Evolutionary conservation across 1,139 yeast species (phyloP), one percentile per base, ranked within the genome.

Genomic region (Yamadazyma taylorii): DNA sequence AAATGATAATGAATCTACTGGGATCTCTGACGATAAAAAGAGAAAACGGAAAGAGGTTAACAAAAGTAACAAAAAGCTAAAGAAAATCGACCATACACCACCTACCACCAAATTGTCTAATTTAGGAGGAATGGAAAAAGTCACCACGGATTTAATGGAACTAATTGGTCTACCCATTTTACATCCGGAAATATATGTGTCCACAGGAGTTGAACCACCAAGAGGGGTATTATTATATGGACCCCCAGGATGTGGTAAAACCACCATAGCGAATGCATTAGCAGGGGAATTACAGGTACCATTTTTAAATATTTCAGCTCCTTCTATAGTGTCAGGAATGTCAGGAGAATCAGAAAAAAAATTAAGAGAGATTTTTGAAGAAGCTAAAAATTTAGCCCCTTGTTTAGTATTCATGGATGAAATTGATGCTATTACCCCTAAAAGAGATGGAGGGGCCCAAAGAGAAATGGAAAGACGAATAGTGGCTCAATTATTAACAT

Each of bases 221-320:
- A 73, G 97, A 33, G 98, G 98, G 42, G 96, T 92, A 2, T 61
- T 92, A 21, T 65, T 92, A 22, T 96, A 90, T 59, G 99, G 99
- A 0, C 98, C 99, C 0, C 98, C 98, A 1, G 99, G 99, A 11
- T 92, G 98, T 67, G 99, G 99, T 57, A 92, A 92, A 55, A 92
- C 99, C 0, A 83, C 96, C 36, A 81, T 92, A 40, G 98, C 98
- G 2, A 88, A 90, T 60, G 97, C 97, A 0, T 69, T 92, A 29
- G 98, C 98, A 2, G 96, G 96, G 21, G 97, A 92, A 55, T 70
- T 92, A 30, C 87, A 88, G 46, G 96, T 92, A 0, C 97, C 98
- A 0, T 92, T 94, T 54, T 79, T 92, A 21, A 84, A 85, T 34
- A 75, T 92, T 1, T 85, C 96, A 15, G 98, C 99, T 0, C 98